Base-by-base conservation (phyloP, 31 red algal genomes). In the Odonthalia washingtoniensis region DNA sequence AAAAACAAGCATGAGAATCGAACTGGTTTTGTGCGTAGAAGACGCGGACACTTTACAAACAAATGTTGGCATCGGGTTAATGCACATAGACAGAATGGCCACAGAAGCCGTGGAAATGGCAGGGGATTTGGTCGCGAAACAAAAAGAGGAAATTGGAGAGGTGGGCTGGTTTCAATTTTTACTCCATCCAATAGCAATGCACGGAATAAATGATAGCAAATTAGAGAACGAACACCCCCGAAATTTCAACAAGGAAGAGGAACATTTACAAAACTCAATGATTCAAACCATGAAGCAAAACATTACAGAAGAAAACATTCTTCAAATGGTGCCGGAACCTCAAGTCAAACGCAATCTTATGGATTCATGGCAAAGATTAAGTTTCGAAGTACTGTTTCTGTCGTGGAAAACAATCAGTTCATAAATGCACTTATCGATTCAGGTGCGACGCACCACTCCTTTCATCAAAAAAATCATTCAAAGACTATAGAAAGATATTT, bases 381-480 rank as follows among this genome's bases (percentile, higher is more conserved):
- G 44, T 60, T 60, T 36, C 41, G 17, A 17, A 31, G 6, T 5
- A 52, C 41, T 24, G n/a, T 52, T 12, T 5, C 37, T 3, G 24
- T 5, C 9, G 35, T 77, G 12, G 30, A 39, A n/a, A 77, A 45
- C n/a, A 40, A 77, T 5, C 4, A 60, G 18, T 33, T 36, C 2
- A 26, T 3, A 1, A 3, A 67, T 67, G 4, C 12, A 2, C 33
- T 67, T 2, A 78, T 80, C 40, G 74, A 89, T 0, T 89, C 60
- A 3, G 86, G 86, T 24, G 86, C 68, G 24, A 75, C 86, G 4
- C 86, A 80, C 28, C 31, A 70, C 53, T 89, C 78, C 60, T 89
- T 89, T 33, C 74, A 46, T 0, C 60, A 62, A 57, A 60, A 41
- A 0, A 69, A 28, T 30, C 73, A 37, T 16, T 87, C 72, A 77